Base-by-base conservation (phyloP, 352 stramenopile genomes). In the Globisporangium recalcitrans region DNA sequence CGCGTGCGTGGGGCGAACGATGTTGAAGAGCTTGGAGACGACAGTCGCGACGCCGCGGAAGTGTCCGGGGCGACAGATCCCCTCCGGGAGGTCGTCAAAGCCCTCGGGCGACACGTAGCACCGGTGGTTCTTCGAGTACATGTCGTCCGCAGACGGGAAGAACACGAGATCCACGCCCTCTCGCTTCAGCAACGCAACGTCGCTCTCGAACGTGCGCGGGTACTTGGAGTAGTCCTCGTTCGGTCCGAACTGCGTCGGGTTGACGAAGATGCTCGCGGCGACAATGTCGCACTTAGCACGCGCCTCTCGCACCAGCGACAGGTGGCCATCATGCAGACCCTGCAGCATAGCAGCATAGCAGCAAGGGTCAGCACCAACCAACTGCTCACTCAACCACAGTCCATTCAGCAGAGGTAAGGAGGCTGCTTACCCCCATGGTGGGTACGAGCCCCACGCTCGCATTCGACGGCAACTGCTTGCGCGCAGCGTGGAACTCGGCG, bases 21-120 rank as follows among this genome's bases (percentile, higher is more conserved):
- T 96, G 79, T 99, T 99, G 72, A 99, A 98, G 19, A 99, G 81
- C 80, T 99, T 99, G 49, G 94, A 96, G 3, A 99, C 97, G 60
- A 99, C 87, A 0, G 97, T 99, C 27, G 96, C 94, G n/a, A 99
- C 97, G 62, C 98, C 98, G 36, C 92, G 85, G 78, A 99, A 99
- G 78, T 99, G 97, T 16, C 96, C 97, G 5, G 97, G 97, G 32
- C 98, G 91, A 52, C 85, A 88, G 27, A 76, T 60, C 1, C 95
- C 96, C 78, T 99, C 97, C 0, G 82, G 81, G 32, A 98, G 86
- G 40, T 97, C 74, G 66, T 99, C 93, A 71, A 99, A 98, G 42
- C 93, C 96, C 58, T 95, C 78, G 3, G 95, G 96, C 26, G 96
- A 82, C 11, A 99, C 87, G 73, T 96, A 98, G 52, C 90, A 97